Evolutionary conservation across 441 rosid species (phyloP).

Genomic region (Manihot esculenta): DNA sequence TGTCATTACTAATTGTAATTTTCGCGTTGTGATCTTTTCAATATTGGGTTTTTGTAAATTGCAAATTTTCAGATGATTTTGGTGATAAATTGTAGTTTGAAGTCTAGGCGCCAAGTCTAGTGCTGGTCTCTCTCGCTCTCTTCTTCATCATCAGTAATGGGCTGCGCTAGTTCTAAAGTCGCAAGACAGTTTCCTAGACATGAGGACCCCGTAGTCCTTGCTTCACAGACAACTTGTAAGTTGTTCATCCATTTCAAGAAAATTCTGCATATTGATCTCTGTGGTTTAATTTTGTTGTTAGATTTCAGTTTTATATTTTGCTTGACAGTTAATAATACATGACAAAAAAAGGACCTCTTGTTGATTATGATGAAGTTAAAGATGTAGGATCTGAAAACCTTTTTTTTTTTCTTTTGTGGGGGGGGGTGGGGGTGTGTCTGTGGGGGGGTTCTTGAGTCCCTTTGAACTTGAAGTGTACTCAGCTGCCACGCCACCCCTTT

Average conservation of each 20-base stretch:
- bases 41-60: conserved; percentile 5
- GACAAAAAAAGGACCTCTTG: no score
- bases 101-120: conserved; percentile 12
- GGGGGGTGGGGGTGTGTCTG: no score
- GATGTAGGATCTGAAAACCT: no score
- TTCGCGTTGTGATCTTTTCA: background rate
- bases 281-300: background rate
- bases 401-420: no score
- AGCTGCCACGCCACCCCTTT: no score
- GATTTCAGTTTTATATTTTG: no score
- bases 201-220: conserved; percentile 75
- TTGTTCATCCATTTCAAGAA: conserved; percentile 3
- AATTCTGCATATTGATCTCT: background rate
- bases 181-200: conserved; percentile 68
- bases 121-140: background rate
- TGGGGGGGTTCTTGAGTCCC: no score
- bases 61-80: conserved; percentile 21
- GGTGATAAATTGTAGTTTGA: conserved; percentile 19
- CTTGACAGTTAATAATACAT: no score
- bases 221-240: conserved; percentile 95
- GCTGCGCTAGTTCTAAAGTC: conserved; percentile 86
- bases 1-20: background rate
- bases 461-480: no score
- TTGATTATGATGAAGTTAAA: no score
- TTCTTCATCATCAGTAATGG: conserved; percentile 55